Evolutionary conservation across 2,329 filamentous ascomycete genomes (phyloP).

Genomic region (Ascomycota sp.): DNA sequence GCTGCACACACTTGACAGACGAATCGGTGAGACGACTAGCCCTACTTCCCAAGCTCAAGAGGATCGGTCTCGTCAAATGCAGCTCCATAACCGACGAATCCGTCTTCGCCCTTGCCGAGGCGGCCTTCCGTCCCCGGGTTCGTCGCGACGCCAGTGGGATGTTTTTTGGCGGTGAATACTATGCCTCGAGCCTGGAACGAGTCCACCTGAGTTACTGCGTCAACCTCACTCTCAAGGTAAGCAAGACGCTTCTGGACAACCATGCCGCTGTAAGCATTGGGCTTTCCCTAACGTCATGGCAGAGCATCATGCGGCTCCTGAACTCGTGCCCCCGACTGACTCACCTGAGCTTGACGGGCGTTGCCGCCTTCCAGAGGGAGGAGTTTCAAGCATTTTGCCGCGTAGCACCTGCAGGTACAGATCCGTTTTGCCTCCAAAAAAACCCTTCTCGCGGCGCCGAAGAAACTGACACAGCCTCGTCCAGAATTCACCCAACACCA

Average conservation of each 20-base stretch:
- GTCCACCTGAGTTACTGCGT: conserved; percentile 93
- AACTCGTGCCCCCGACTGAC: conserved; percentile 84
- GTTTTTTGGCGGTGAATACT: conserved; percentile 28
- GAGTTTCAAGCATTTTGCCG: conserved; percentile 74
- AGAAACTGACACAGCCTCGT: background rate
- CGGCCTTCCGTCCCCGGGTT: conserved; percentile 30
- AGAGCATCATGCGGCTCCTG: conserved; percentile 77
- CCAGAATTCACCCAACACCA: conserved; percentile 87
- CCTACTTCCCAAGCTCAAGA: conserved; percentile 71
- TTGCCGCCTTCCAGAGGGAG: conserved; percentile 68
- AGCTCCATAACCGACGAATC: conserved; percentile 72
- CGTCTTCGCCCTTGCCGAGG: conserved; percentile 61
- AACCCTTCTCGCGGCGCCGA: background rate
- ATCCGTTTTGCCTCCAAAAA: background rate
- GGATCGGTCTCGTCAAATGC: conserved; percentile 90
- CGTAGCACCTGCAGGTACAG: conserved; percentile 50
- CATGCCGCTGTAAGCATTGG: too few relatives aligned
- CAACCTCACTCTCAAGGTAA: conserved; percentile 57
- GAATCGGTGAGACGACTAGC: conserved; percentile 66
- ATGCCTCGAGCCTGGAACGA: conserved; percentile 52
- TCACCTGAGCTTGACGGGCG: conserved; percentile 81
- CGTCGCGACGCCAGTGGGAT: conserved; percentile 26
- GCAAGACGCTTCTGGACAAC: too few relatives aligned
- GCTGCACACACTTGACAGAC: conserved; percentile 75
- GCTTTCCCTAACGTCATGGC: background rate